phyloP scores from a whole-genome alignment of 768 basidiomycete genomes.

The Crucibulum laeve region DNA sequence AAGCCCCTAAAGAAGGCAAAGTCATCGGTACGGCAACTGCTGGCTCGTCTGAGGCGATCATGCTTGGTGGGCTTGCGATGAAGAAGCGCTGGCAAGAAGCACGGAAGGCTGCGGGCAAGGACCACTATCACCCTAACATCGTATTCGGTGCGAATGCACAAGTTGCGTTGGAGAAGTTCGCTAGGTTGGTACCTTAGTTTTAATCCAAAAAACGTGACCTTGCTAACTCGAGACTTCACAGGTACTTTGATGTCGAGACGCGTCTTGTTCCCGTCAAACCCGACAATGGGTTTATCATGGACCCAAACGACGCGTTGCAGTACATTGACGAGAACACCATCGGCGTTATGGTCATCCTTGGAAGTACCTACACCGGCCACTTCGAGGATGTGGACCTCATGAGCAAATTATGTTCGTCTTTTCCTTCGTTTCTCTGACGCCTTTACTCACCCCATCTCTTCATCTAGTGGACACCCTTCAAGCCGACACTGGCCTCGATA shows the following conservation, averaged over 20 bases:
- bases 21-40: conserved; percentile 64
- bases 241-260: conserved; percentile 62
- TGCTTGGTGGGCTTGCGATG: conserved; percentile 66
- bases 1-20: conserved; percentile 50
- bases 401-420: conserved; percentile 38
- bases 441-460: not conserved
- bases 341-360: conserved; percentile 55
- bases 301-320: conserved; percentile 51
- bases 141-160: conserved; percentile 61
- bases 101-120: conserved; percentile 56
- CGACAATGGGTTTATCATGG: conserved; percentile 46
- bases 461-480: conserved; percentile 50
- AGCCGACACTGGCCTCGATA: conserved; percentile 46
- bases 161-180: conserved; percentile 64
- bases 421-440: not conserved
- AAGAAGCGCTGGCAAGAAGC: conserved; percentile 65
- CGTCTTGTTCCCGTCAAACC: conserved; percentile 42
- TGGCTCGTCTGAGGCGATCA: conserved; percentile 64
- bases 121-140: conserved; percentile 50
- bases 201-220: not conserved
- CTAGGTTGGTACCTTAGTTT: conserved; percentile 27
- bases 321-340: conserved; percentile 70
- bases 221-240: conserved; percentile 9
- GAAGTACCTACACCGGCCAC: conserved; percentile 56
- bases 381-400: conserved; percentile 59